Evolutionary conservation across 768 basidiomycete genomes (phyloP).

Genomic region (Tephrocybe sp.): DNA sequence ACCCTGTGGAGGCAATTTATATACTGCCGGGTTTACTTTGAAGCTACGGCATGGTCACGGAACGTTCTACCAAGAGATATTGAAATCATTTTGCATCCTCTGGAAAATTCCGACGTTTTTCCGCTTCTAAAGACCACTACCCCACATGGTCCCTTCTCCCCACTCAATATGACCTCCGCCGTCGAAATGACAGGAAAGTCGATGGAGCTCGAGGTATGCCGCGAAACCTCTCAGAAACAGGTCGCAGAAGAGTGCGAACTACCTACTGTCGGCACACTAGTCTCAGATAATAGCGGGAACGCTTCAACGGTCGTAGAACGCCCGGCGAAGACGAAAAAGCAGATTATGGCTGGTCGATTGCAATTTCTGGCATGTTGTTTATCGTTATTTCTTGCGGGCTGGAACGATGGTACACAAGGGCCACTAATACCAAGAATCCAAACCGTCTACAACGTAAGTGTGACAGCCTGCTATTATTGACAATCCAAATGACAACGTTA

Average conservation of each 20-base stretch:
- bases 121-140: neutral
- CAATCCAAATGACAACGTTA: neutral
- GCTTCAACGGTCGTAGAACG: neutral
- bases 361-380: constrained; percentile 58
- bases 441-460: constrained; percentile 46
- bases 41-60: too few relatives aligned
- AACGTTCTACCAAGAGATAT: too few relatives aligned
- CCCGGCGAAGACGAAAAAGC: constrained; percentile 18
- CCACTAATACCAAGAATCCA: constrained; percentile 78
- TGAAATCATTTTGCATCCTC: too few relatives aligned
- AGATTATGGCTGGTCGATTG: constrained; percentile 26
- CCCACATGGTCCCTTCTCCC: neutral
- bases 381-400: constrained; percentile 61
- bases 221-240: constrained; percentile 12
- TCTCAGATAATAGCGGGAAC: neutral
- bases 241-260: constrained; percentile 3
- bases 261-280: neutral
- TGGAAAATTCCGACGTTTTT: constrained; percentile 1
- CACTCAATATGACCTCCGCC: too few relatives aligned
- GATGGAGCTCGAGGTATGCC: constrained; percentile 6
- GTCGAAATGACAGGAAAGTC: constrained; percentile 6
- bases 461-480: constrained; percentile 19
- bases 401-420: constrained; percentile 77
- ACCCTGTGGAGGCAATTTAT: too few relatives aligned
- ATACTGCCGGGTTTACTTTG: too few relatives aligned